Base-by-base conservation (phyloP, 306 rosid species). In the Trifolium dubium region DNA sequence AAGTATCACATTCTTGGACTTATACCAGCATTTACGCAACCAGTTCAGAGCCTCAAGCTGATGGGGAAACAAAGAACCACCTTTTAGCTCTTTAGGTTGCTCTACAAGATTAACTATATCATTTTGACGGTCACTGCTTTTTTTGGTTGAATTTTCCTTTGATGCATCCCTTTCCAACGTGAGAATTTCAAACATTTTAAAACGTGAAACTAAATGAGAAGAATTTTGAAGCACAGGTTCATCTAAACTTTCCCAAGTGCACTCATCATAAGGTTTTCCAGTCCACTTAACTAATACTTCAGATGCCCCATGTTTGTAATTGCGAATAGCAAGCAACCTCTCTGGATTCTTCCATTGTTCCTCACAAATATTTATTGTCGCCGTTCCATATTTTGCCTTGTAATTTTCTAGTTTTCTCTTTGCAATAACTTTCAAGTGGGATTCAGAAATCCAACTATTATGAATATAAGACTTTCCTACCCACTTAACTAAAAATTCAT, bases 21-120 rank as follows among this genome's bases (percentile, higher is more conserved):
- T 95, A 73, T 79, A 76, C 99, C 99, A 95, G 87, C 99, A 95
- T 73, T 82, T 95, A 40, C 99, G 90, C 90, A 95, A 85, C 99
- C 99, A 95, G 85, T 95, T 95, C 76, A 95, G 86, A 37, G 99
- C 99, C 89, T 95, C 99, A 80, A 95, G 99, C 83, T 95, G 99
- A 81, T 95, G 99, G 77, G 98, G 99, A 88, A 92, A 95, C 86
- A 95, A 84, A 72, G 90, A 81, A 77, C 99, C 98, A 54, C 98
- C 99, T 82, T 87, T 89, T 34, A 95, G 88, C 81, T 95, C 97
- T 89, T 69, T 79, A 31, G 99, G 99, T 84, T 95, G 99, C 90
- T 92, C 97, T 13, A 78, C 77, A 51, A 95, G 97, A 77, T 84
- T 88, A 72, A 77, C 67, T 64, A 92, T 77, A 77, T 95, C 99